Conservation (phyloP, 2,329 filamentous ascomycete species). For the Calonectria pseudoturangicola region DNA sequence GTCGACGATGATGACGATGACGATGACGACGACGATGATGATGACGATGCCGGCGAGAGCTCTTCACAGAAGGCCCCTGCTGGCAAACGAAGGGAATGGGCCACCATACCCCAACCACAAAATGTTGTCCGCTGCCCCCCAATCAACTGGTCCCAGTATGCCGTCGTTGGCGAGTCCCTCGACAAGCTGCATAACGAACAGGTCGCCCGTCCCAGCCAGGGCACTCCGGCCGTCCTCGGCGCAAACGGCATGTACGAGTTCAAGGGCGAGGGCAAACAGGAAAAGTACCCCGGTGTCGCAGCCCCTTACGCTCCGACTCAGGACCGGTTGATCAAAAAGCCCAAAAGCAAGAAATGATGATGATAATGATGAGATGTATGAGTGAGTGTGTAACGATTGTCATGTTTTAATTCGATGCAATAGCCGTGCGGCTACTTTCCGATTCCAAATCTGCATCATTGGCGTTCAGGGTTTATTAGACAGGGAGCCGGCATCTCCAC, state of each 20-base stretch:
- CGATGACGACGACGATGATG: slow-evolving; percentile 55
- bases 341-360: slow-evolving; percentile 58
- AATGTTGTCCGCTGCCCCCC: slow-evolving; percentile 90
- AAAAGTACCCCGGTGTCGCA: slow-evolving; percentile 70
- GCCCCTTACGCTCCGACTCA: slow-evolving; percentile 73
- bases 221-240: slow-evolving; percentile 67
- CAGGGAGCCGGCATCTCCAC: slow-evolving; percentile 22
- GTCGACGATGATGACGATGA: slow-evolving; percentile 55
- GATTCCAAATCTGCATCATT: slow-evolving; percentile 27
- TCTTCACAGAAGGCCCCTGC: slow-evolving; percentile 49
- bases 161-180: slow-evolving; percentile 85
- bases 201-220: slow-evolving; percentile 76
- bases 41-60: slow-evolving; percentile 49
- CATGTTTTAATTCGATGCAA: slow-evolving; percentile 34
- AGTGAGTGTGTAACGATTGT: slow-evolving; percentile 25
- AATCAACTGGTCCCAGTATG: slow-evolving; percentile 96
- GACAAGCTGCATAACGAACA: slow-evolving; percentile 92
- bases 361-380: slow-evolving; percentile 38
- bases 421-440: slow-evolving; percentile 11
- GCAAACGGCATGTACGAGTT: slow-evolving; percentile 71
- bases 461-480: slow-evolving; percentile 38
- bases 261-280: slow-evolving; percentile 65
- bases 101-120: slow-evolving; percentile 83
- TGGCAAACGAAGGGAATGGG: slow-evolving; percentile 68
- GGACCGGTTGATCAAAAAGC: slow-evolving; percentile 67